Evolutionary conservation across 768 basidiomycete species (phyloP).

Genomic region (Suillus ampliporus): DNA sequence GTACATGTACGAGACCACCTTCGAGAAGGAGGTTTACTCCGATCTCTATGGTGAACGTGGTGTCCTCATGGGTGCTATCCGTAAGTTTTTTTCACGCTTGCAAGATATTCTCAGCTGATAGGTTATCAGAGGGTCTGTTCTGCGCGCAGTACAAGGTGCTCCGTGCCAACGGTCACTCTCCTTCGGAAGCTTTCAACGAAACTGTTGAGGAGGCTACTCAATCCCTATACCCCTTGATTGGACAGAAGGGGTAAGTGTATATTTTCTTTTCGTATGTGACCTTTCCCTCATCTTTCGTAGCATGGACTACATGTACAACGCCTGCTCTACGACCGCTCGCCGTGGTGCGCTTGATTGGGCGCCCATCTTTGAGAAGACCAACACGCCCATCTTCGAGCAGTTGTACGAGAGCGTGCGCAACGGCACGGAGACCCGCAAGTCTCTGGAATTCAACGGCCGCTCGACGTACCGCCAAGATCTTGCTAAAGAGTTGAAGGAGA

Average conservation of each 20-base stretch:
- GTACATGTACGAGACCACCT: conserved; percentile 99
- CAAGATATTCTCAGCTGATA: conserved; percentile 11
- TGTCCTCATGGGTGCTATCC: conserved; percentile 98
- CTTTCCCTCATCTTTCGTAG: conserved; percentile 44
- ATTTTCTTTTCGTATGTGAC: neutral
- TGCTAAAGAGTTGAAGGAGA: conserved; percentile 89
- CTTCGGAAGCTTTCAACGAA: conserved; percentile 99
- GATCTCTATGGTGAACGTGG: conserved; percentile 99
- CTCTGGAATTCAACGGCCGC: conserved; percentile 94
- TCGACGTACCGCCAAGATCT: conserved; percentile 93
- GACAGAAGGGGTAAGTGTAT: conserved; percentile 79
- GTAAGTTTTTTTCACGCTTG: conserved; percentile 48
- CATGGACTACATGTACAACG: conserved; percentile 99
- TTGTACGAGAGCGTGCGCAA: conserved; percentile 95
- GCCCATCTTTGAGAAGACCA: conserved; percentile 93
- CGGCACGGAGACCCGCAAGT: conserved; percentile 96
- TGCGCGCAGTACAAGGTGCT: conserved; percentile 98
- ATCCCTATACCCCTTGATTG: conserved; percentile 96
- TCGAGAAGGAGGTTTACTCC: conserved; percentile 99
- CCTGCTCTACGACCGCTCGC: conserved; percentile 98
- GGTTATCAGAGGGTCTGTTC: conserved; percentile 88
- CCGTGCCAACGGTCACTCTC: conserved; percentile 93
- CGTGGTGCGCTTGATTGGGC: conserved; percentile 99
- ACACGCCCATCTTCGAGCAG: conserved; percentile 91
- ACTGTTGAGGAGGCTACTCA: conserved; percentile 99